Percentiles rank a stretch among this genome's conserved stretches.
Conservation (phyloP, 352 stramenopile species). For the Saprolegnia parasitica region DNA sequence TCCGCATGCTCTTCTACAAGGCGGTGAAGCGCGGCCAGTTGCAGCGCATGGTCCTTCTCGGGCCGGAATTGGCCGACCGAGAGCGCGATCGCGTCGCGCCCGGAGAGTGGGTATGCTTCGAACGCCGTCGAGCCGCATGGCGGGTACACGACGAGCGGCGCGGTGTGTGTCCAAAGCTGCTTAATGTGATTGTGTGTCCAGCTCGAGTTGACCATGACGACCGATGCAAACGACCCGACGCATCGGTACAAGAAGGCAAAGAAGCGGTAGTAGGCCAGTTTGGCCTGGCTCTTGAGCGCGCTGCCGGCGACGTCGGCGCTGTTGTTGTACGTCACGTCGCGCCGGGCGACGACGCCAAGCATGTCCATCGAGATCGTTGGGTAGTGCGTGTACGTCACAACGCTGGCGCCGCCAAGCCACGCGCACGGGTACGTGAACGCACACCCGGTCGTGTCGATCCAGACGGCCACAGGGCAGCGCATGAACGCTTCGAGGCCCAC, state of each 20-base stretch:
- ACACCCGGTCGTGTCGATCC: constrained; percentile 97
- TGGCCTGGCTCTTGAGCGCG: constrained; percentile 77
- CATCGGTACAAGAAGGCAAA: constrained; percentile 93
- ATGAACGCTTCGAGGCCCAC: constrained; percentile 87
- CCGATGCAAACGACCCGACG: constrained; percentile 74
- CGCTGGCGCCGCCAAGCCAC: constrained; percentile 68
- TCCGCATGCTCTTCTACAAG: constrained; percentile 35
- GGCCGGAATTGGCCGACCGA: constrained; percentile 98
- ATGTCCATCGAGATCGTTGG: constrained; percentile 99
- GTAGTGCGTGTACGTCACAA: constrained; percentile 98
- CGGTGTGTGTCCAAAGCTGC: constrained; percentile 81
- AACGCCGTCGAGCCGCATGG: constrained; percentile 92
- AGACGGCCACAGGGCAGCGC: constrained; percentile 82
- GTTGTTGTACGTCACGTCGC: constrained; percentile 93
- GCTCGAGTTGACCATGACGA: constrained; percentile 97
- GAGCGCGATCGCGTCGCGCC: constrained; percentile 79
- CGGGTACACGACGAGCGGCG: constrained; percentile 89
- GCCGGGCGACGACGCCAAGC: constrained; percentile 90
- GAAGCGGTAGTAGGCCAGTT: constrained; percentile 94
- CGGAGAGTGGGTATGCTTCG: constrained; percentile 45
- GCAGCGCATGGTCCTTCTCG: constrained; percentile 97
- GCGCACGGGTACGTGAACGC: constrained; percentile 96
- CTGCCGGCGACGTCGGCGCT: constrained; percentile 71
- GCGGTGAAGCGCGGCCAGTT: constrained; percentile 87
- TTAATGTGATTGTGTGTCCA: constrained; percentile 97